Evolutionary conservation across 495 filamentous ascomycete genomes (phyloP).

Genomic region (Lepraria neglecta): DNA sequence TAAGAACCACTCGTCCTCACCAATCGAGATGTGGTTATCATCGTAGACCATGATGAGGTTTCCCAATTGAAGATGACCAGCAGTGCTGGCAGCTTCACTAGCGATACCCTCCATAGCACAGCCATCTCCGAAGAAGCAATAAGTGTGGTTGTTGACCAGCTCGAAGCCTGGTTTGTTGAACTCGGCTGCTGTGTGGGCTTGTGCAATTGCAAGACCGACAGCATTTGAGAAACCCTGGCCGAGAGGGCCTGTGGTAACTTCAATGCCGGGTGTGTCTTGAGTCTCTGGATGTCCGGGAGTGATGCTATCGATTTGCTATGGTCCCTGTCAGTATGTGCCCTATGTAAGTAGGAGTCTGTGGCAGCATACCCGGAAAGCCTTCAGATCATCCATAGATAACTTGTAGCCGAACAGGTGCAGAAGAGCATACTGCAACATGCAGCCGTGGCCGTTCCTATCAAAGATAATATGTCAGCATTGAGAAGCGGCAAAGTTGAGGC

Average conservation of each 20-base stretch:
- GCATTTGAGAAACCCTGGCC: constrained; percentile 94
- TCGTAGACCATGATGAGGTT: constrained; percentile 97
- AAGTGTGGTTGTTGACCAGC: constrained; percentile 94
- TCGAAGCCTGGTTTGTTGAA: constrained; percentile 98
- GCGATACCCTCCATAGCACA: constrained; percentile 99
- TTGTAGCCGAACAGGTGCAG: constrained; percentile 94
- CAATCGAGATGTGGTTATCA: constrained; percentile 96
- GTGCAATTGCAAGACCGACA: constrained; percentile 93
- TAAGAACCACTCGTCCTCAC: constrained; percentile 38
- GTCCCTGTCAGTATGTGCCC: constrained; percentile 9
- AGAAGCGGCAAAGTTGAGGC: neutral
- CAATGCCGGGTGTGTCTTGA: constrained; percentile 91
- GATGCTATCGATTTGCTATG: constrained; percentile 76
- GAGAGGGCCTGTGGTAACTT: constrained; percentile 96
- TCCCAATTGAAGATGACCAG: constrained; percentile 93
- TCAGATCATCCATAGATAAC: constrained; percentile 80
- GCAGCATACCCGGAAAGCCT: constrained; percentile 81
- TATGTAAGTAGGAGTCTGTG: neutral
- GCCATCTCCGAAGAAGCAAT: constrained; percentile 92
- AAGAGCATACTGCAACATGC: constrained; percentile 98
- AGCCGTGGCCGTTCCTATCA: constrained; percentile 89
- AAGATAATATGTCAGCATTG: constrained; percentile 3
- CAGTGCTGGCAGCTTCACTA: constrained; percentile 81
- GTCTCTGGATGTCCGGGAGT: constrained; percentile 96
- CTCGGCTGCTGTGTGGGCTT: constrained; percentile 77